Conservation (phyloP, 192 early-diverging fungal genomes). For the Lobosporangium transversale region DNA sequence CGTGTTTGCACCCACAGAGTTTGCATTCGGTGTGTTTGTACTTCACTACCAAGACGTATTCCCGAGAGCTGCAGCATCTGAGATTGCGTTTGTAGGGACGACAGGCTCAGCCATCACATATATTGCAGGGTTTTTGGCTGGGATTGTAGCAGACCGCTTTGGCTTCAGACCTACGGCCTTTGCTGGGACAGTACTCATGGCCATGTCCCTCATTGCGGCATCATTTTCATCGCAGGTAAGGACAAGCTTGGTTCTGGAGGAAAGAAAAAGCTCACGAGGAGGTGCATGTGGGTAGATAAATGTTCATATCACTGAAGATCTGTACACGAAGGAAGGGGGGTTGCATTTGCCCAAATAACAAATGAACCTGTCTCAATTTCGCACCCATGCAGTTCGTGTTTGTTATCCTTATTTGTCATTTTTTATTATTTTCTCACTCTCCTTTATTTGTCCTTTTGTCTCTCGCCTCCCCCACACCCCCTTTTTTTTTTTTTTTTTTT, state of each 20-base stretch:
- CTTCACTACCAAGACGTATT: slow-evolving; percentile 33
- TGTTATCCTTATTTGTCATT: too few relatives aligned
- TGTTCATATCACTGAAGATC: slow-evolving; percentile 8
- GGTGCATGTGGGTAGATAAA: too few relatives aligned
- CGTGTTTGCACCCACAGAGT: slow-evolving; percentile 49
- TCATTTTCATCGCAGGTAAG: slow-evolving; percentile 53
- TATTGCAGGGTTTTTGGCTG: slow-evolving; percentile 43
- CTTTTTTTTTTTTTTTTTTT: too few relatives aligned
- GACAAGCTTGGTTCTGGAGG: too few relatives aligned
- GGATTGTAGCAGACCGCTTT: slow-evolving; percentile 50
- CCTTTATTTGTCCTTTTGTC: too few relatives aligned
- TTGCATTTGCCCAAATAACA: too few relatives aligned
- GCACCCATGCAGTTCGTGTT: too few relatives aligned
- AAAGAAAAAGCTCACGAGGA: not conserved
- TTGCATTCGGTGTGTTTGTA: slow-evolving; percentile 40
- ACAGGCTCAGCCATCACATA: slow-evolving; percentile 41
- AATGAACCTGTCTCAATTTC: too few relatives aligned
- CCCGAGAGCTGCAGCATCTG: slow-evolving; percentile 19
- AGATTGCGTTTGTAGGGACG: slow-evolving; percentile 41
- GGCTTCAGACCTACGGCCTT: slow-evolving; percentile 60
- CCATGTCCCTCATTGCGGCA: slow-evolving; percentile 53
- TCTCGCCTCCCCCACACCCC: too few relatives aligned
- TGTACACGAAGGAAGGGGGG: too few relatives aligned
- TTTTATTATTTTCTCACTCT: too few relatives aligned
- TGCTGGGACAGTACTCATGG: slow-evolving; percentile 56